Base-by-base conservation (phyloP, 805 yeast genomes). In the Ogataea trehaloabstinens region DNA sequence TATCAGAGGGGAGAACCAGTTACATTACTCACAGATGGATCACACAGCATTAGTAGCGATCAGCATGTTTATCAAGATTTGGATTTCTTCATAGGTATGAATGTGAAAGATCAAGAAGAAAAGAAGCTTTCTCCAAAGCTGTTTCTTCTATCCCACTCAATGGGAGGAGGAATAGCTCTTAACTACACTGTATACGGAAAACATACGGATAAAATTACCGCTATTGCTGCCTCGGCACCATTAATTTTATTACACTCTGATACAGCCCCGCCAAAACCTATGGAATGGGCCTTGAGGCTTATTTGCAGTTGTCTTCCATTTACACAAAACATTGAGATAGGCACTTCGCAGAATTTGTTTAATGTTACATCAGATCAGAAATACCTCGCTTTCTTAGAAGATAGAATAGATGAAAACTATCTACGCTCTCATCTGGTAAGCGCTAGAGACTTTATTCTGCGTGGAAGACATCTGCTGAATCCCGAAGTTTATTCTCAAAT, bases 1-100 rank as follows among this genome's bases (percentile, higher is more conserved):
- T 88, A 80, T 56, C 91, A 84, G 59, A 67, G 90, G 54, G 95
- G 93, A 1, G 76, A 87, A 6, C 90, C 90, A 2, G 70, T 65
- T 37, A 82, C 90, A 0, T 70, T 79, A 1, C 71, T 74, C 1
- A 31, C 34, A 7, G 78, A 78, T 19, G 68, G 71, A 22, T 53
- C 61, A 5, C 64, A 68, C 32, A 91, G 90, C 7, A 56, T 59
- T 19, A 76, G 86, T 1, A 67, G 76, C 51, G 89, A 83, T 42
- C 50, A 46, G 33, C 73, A 73, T 44, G 73, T 76, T 2, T 78
- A 75, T 52, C 66, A 70, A 19, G 90, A 81, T 54, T 64, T 85
- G 49, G 79, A 82, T 39, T 73, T 66, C 51, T 73, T 85, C 57
- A 59, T 81, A 38, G 64, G 73, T 40, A 54, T 53, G 32, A 71